Percentiles rank a stretch among this genome's conserved stretches.
These are phyloP conservation scores for Alternaria triticimaculans DNA, from an alignment of 2,329 filamentous ascomycete genomes.

Conservation along the genomic window DNA sequence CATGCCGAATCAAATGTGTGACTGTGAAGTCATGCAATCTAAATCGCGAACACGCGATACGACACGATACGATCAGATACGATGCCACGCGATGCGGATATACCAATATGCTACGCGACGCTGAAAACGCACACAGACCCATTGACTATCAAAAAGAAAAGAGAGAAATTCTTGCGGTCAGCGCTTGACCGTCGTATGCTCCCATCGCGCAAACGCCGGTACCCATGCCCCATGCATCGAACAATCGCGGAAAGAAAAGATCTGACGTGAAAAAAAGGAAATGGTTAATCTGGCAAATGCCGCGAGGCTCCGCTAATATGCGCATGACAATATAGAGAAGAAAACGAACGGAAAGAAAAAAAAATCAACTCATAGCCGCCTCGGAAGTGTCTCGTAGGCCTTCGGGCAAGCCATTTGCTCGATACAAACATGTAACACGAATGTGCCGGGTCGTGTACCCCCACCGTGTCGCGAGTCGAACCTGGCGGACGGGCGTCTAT, in stretches of 20 bases:
- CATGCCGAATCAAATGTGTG: background rate
- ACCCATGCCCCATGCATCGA: background rate
- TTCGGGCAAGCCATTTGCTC: background rate
- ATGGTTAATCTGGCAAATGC: background rate
- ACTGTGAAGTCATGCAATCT: background rate
- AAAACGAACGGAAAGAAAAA: background rate
- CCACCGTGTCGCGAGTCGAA: background rate
- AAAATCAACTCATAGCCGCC: background rate
- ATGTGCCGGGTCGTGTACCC: background rate
- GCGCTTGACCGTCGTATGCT: constrained; percentile 17
- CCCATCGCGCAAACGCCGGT: background rate
- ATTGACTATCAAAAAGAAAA: background rate
- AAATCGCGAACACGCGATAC: background rate
- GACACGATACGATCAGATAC: background rate
- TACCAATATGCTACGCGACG: background rate
- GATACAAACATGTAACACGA: constrained; percentile 4
- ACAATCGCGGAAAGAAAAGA: background rate
- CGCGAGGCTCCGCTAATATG: constrained; percentile 2
- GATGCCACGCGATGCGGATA: background rate
- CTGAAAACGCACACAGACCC: background rate
- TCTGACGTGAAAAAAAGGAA: background rate
- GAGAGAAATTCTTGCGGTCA: constrained; percentile 10
- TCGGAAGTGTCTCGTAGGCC: background rate
- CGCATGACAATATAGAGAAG: background rate
- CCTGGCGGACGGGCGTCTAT: constrained; percentile 1